phyloP scores from a whole-genome alignment of 2,329 filamentous ascomycete genomes.

The Endoconidiophora laricicola region DNA sequence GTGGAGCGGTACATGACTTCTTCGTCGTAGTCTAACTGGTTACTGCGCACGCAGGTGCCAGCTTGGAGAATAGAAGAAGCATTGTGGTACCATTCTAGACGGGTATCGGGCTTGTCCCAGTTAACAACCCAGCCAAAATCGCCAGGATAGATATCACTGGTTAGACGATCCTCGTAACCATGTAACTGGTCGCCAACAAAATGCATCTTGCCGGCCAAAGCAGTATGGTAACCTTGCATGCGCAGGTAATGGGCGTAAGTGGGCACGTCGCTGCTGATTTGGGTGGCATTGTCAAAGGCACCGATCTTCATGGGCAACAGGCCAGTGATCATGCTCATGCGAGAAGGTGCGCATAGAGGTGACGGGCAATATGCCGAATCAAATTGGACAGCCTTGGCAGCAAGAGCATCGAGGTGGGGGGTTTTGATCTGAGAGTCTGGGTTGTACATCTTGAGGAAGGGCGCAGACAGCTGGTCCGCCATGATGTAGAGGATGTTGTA shows the following conservation, averaged over 20 bases:
- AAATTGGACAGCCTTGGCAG: conserved; percentile 70
- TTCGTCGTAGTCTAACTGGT: conserved; percentile 91
- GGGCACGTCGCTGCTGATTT: conserved; percentile 67
- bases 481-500: conserved; percentile 60
- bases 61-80: conserved; percentile 86
- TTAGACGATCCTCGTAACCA: conserved; percentile 81
- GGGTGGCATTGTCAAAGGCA: conserved; percentile 79
- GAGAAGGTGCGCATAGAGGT: conserved; percentile 77
- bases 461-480: conserved; percentile 88
- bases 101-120: conserved; percentile 77
- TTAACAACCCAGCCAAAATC: conserved; percentile 92
- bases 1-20: conserved; percentile 86
- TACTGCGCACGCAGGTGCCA: conserved; percentile 74
- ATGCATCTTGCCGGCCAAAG: conserved; percentile 91
- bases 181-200: conserved; percentile 91
- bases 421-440: conserved; percentile 78
- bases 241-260: conserved; percentile 90
- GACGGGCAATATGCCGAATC: conserved; percentile 90
- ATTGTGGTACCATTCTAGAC: conserved; percentile 93
- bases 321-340: conserved; percentile 88
- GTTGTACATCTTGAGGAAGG: conserved; percentile 84
- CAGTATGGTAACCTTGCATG: conserved; percentile 72
- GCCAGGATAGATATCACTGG: conserved; percentile 88
- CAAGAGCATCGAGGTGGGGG: conserved; percentile 71
- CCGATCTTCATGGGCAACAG: conserved; percentile 83